Base-by-base conservation (phyloP, 768 basidiomycete species). In the Leccinellum rugosiceps region DNA sequence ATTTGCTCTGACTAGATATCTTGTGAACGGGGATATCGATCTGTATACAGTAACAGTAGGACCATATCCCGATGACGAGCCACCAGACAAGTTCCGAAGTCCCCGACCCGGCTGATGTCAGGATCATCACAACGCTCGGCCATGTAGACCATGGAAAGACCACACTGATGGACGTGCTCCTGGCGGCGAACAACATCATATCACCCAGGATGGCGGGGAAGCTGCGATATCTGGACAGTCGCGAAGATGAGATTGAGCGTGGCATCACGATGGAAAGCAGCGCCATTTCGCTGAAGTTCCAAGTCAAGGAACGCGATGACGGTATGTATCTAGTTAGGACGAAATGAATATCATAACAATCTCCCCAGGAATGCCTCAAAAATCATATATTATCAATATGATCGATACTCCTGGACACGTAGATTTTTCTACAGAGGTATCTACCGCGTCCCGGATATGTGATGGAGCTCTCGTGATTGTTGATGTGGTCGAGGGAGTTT, bases 241-340 rank as follows among this genome's bases (percentile, higher is more conserved):
- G 97, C 62, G 94, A 98, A 69, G 97, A 98, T 65, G 97, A 99
- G 68, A 95, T 98, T 66, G 88, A 98, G 74, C 78, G 97, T 50
- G 97, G 97, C 3, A 99, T 99, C 59, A 98, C 97, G 0, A 98
- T 99, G 97, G 95, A 99, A 74, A 93, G 92, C 62, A 94, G 92
- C 70, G 95, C 97, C 0, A 89, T 98, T 6, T 94, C 91, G 4
- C 76, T 98, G 53, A 83, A 85, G 60, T 99, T 97, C 67, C 88
- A 90, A 60, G 90, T 92, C 55, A 80, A 85, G 74, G 85, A 86
- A 35, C 77, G 76, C 52, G 72, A 80, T 35, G 86, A 80, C 73
- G 86, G 92, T 90, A 70, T 59, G 83, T 74, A 52, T 43, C 19
- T 43, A 38, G 46, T 45, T 43, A 53, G 53, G 50, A 44, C 21